phyloP scores from a whole-genome alignment of 352 stramenopile species.

The Elongisporangium undulatum region DNA sequence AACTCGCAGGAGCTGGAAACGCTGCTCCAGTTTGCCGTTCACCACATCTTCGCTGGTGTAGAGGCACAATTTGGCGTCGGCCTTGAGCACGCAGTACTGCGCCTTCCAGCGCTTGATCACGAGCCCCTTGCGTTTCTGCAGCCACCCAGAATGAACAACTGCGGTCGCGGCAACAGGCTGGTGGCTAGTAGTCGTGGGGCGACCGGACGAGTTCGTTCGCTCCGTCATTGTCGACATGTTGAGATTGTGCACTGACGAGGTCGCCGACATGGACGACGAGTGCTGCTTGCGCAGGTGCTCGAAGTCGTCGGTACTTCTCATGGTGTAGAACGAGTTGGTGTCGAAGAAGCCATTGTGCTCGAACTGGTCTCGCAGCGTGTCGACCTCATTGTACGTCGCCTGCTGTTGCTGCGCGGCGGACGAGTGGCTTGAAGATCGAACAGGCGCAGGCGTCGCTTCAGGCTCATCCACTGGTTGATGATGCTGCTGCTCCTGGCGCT shows the following conservation, averaged over 20 bases:
- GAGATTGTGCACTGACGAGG: neutral
- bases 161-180: constrained; percentile 5
- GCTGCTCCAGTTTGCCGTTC: constrained; percentile 38
- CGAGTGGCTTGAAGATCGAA: constrained; percentile 1
- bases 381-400: constrained; percentile 1
- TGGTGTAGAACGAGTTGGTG: constrained; percentile 12
- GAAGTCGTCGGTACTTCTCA: constrained; percentile 32
- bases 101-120: constrained; percentile 58
- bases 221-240: neutral
- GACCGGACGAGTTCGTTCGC: neutral
- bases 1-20: constrained; percentile 44
- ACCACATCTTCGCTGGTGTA: constrained; percentile 55
- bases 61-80: constrained; percentile 44
- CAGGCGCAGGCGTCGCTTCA: neutral
- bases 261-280: constrained; percentile 11
- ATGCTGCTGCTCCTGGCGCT: constrained; percentile 6
- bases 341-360: neutral
- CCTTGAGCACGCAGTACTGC: constrained; percentile 52
- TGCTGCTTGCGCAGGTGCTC: constrained; percentile 16
- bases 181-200: constrained; percentile 2
- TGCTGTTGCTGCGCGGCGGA: constrained; percentile 1
- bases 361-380: neutral
- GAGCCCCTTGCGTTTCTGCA: constrained; percentile 45
- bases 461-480: neutral
- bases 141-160: constrained; percentile 34